Base-by-base conservation (phyloP, 2,329 filamentous ascomycete species). In the Neopestalotiopsis sp. region DNA sequence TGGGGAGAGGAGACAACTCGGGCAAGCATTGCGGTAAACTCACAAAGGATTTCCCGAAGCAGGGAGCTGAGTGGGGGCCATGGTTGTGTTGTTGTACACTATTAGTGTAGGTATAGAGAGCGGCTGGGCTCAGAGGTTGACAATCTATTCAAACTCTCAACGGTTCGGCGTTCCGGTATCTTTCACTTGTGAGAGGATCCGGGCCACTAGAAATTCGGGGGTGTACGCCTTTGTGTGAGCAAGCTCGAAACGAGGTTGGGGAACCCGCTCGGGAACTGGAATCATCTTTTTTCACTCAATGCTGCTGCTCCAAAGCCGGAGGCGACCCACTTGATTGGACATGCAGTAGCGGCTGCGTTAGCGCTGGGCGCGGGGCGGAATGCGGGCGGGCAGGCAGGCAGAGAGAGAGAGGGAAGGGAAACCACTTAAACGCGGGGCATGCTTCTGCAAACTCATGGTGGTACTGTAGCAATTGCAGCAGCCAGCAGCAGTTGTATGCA, bases 11-110 rank as follows among this genome's bases (percentile, higher is more conserved):
- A 67, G 24, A 45, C 42, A 42, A 62, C 17, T 20, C 13, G 52
- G 34, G 49, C 61, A 34, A 34, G 34, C 20, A 38, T 30, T 28
- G 60, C 38, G 59, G 30, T 17, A 28, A 71, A 81, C 82, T 78
- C 75, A 81, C 81, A 82, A 72, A 70, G 79, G 80, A 74, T 84
- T 84, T 71, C 82, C 83, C 69, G 82, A 84, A 30, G 75, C 78
- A 59, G 80, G 80, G 38, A 82, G 76, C 69, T 78, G 73, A 6
- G 80, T 82, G 38, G 80, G 78, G 49, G 80, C 70, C 80, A 82
- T 82, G 40, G 45, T 64, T 20, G 30, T 49, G 12, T 3, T 52
- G 17, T 52, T 9, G 20, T 10, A 49, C 42, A n/a, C 24, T 28
- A 10, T 38, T 38, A 38, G 34, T 38, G 34, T 38, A 10, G 3